Evolutionary conservation across 2,329 filamentous ascomycete genomes (phyloP), one percentile per base, ranked within the genome.

Genomic region (Chaetomium sp.): DNA sequence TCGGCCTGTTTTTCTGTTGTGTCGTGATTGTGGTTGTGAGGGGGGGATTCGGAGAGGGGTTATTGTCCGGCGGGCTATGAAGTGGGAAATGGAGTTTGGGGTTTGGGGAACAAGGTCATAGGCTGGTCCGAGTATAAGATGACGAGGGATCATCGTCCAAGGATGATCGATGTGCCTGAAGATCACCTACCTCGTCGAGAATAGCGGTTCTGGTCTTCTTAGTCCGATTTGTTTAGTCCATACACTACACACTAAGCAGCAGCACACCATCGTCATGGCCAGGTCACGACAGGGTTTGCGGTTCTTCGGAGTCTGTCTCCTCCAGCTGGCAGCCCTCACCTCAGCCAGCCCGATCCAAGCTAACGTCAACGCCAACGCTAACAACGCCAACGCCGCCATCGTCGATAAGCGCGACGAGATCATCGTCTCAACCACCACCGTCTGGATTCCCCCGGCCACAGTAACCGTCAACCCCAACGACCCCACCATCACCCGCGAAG

Each of bases 381-480:
- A 8, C 37, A 47, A 47, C 4, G 47, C 48, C 12, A 27, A 33
- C 7, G 52, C 57, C 9, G 36, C 19, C 19, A 2, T 27, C 19
- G 19, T 57, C 40, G 55, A 6, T 11, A 19, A 8, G 37, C 53
- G 53, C 6, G 47, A 53, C 12, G 27, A 33, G 7, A 54, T 54
- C 9, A 41, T 27, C 19, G 19, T 27, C 19, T 27, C 34, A 27
- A 59, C 53, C 3, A 42, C 52, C 2, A 60, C 58, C 19, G 41
- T 51, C 27, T 48, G 33, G 40, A 37, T 38, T 33, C 32, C 45
- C 6, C 52, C 57, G 1, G 32, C 52, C 6, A 60, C 58, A 9
- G 33, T 52, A 12, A 60, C 58, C 5, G 52, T 53, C 32, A 60
- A 60, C 55, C 51, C 58, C 7, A 35, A 6, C 2, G 58, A 60